These are phyloP conservation scores for Massarina eburnea DNA, from an alignment of 2,329 filamentous ascomycete species.

Conservation along the genomic window DNA sequence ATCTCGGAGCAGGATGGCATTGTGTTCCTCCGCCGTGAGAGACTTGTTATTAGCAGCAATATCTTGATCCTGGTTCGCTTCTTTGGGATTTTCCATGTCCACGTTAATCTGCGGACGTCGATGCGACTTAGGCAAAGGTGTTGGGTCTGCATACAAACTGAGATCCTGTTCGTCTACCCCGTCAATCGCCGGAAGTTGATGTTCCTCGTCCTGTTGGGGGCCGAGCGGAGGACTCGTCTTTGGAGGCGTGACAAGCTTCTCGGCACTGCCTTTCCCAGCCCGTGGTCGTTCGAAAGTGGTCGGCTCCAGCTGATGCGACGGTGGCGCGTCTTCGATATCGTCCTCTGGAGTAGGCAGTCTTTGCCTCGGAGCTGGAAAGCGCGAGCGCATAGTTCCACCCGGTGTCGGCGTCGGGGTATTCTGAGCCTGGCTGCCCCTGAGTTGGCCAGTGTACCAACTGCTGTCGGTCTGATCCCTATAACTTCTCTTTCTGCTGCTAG, in stretches of 20 bases:
- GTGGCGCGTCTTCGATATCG: slow-evolving; percentile 32
- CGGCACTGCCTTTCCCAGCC: not conserved
- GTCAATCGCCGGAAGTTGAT: slow-evolving; percentile 6
- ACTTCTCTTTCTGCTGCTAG: slow-evolving; percentile 60
- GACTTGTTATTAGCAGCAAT: slow-evolving; percentile 20
- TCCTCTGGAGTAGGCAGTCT: slow-evolving; percentile 28
- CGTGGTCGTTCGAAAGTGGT: slow-evolving; percentile 12
- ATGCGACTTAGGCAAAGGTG: not conserved
- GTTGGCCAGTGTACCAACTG: slow-evolving; percentile 79
- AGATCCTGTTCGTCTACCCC: slow-evolving; percentile 19
- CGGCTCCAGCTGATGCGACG: slow-evolving; percentile 37
- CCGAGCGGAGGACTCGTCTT: slow-evolving; percentile 31
- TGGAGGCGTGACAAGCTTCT: slow-evolving; percentile 29
- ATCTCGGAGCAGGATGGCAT: slow-evolving; percentile 79
- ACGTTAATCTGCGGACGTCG: not conserved
- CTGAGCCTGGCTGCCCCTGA: slow-evolving; percentile 49
- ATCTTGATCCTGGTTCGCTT: not conserved
- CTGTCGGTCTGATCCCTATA: slow-evolving; percentile 81
- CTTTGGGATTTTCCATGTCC: slow-evolving; percentile 11
- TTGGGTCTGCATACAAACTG: slow-evolving; percentile 24
- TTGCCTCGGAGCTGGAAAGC: slow-evolving; percentile 25
- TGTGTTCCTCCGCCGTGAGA: slow-evolving; percentile 90
- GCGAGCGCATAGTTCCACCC: slow-evolving; percentile 20
- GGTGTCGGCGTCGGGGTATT: slow-evolving; percentile 21
- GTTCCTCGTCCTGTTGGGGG: slow-evolving; percentile 9